Evolutionary conservation across 768 basidiomycete species (phyloP), one percentile per base, ranked within the genome.

Genomic region (Trametes meyenii): DNA sequence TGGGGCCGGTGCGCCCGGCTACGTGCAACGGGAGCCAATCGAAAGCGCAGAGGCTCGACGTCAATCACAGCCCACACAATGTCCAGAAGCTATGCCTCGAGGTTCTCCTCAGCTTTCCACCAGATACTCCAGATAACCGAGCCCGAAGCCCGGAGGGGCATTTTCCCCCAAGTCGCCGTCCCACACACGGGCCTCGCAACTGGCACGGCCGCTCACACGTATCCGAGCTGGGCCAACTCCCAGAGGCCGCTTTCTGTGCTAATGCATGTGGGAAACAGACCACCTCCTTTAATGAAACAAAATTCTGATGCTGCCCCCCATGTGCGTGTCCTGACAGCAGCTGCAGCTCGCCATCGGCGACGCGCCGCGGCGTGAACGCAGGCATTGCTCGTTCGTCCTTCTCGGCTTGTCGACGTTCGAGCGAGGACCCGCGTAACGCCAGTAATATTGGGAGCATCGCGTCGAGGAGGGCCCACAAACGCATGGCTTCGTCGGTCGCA

Each of bases 31-130:
- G 17, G 55, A 58, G 60, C 36, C 54, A 50, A 61, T 55, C 55
- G 51, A 61, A 51, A 50, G 26, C 49, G 57, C 49, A 33, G 48
- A 26, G 46, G 48, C 46, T 55, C 60, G 60, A 62, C 55, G 61
- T 58, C 61, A 62, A 62, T 62, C 61, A 58, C 57, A 51, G 55
- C 39, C 50, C 45, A 46, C 55, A 54, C 54, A 57, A 50, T 26
- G 50, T 21, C 61, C 50, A 62, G 61, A 62, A 62, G 61, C 61
- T 52, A 62, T 62, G 61, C 61, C 54, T 35, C 55, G 54, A 56
- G 55, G 52, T 56, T 62, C 61, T 44, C 44, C 4, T 46, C 24
- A 12, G 12, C 33, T 33, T 43, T 38, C 52, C 36, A 55, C 14
- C 44, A 33, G 29, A 14, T 55, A 55, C 55, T 24, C 43, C 55